phyloP scores from a whole-genome alignment of 495 filamentous ascomycete species.

The Entonaema liquescens region DNA sequence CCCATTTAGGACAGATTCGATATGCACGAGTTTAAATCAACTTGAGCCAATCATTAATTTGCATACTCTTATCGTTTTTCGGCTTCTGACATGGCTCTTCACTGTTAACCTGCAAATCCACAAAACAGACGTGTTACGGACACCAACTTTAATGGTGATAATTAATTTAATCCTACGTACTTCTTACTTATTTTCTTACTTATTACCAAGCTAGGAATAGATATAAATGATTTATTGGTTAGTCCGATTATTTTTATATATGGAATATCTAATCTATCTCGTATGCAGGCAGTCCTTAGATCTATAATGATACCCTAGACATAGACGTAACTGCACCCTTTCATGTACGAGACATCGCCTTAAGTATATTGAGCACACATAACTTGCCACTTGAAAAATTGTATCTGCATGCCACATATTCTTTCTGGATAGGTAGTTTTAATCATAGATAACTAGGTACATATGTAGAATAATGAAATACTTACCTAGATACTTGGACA shows the following conservation, averaged over 20 bases:
- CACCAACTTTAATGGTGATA: neutral
- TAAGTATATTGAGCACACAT: neutral
- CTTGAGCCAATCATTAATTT: conserved; percentile 44
- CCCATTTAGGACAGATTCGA: conserved; percentile 15
- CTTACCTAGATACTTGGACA: neutral
- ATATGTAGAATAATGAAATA: conserved; percentile 3
- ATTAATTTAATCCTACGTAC: neutral
- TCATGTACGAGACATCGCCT: neutral
- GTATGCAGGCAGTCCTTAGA: neutral
- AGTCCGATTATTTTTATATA: neutral
- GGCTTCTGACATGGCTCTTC: neutral
- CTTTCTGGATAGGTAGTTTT: neutral
- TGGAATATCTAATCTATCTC: neutral
- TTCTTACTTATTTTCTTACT: neutral
- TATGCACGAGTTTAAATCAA: conserved; percentile 23
- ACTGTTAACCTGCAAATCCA: neutral
- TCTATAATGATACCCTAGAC: neutral
- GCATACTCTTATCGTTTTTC: conserved; percentile 6
- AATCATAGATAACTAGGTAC: no score
- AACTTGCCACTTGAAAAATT: neutral
- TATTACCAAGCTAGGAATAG: neutral
- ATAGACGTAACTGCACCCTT: neutral
- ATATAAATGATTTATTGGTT: neutral
- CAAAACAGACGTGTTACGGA: neutral
- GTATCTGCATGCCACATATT: neutral